Percentiles rank a stretch among this genome's conserved stretches.
phyloP scores from a whole-genome alignment of 2,329 filamentous ascomycete genomes.

The Pseudocercospora fuligena region DNA sequence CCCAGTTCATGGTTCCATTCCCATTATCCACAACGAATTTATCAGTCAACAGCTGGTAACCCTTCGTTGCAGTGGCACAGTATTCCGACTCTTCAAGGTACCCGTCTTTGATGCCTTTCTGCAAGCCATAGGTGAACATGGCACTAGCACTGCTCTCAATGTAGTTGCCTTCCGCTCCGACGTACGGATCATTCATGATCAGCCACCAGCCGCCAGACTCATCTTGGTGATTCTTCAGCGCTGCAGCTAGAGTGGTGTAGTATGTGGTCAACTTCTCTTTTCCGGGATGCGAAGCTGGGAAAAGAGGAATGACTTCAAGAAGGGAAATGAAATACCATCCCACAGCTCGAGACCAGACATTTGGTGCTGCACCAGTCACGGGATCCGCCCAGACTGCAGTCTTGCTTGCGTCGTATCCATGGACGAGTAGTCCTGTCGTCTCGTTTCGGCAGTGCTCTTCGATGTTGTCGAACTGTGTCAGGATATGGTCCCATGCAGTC shows the following conservation, averaged over 20 bases:
- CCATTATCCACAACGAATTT: conserved; percentile 54
- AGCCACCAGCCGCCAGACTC: conserved; percentile 62
- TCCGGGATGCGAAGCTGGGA: conserved; percentile 45
- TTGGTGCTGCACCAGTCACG: conserved; percentile 55
- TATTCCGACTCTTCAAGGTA: conserved; percentile 48
- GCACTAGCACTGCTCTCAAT: conserved; percentile 63
- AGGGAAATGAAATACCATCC: conserved; percentile 62
- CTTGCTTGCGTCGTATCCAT: conserved; percentile 59
- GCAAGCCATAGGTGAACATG: conserved; percentile 61
- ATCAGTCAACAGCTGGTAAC: conserved; percentile 51
- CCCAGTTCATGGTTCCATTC: conserved; percentile 57
- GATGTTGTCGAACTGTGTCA: conserved; percentile 47
- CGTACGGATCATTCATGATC: conserved; percentile 60
- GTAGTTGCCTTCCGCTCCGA: conserved; percentile 55
- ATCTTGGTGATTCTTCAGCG: conserved; percentile 54
- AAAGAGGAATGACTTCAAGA: conserved; percentile 51
- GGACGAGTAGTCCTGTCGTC: conserved; percentile 53
- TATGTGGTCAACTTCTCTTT: conserved; percentile 42
- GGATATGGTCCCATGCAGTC: conserved; percentile 39
- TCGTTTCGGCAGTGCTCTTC: conserved; percentile 51
- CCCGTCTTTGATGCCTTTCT: conserved; percentile 53
- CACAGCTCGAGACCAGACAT: conserved; percentile 59
- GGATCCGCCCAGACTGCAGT: conserved; percentile 59
- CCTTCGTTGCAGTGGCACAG: conserved; percentile 54
- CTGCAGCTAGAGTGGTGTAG: conserved; percentile 46